Evolutionary conservation across 2,329 filamentous ascomycete species (phyloP).

Genomic region (Aspergillus calidoustus): DNA sequence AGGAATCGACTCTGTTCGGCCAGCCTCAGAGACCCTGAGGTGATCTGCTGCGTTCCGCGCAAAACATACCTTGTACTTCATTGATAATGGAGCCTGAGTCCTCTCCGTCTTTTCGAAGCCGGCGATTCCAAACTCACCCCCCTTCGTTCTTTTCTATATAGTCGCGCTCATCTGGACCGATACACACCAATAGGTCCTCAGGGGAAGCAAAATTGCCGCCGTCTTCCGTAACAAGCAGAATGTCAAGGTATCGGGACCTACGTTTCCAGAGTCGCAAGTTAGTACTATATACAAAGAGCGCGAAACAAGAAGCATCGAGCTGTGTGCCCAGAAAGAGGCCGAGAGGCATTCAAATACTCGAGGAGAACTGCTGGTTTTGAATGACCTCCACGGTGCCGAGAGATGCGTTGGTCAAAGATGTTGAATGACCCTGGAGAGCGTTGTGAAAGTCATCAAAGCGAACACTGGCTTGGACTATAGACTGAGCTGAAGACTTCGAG

Average conservation of each 20-base stretch:
- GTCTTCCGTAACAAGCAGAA: neutral
- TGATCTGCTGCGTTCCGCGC: neutral
- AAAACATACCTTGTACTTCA: conserved; percentile 51
- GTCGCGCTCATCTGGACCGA: neutral
- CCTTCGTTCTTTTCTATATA: neutral
- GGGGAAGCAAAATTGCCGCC: neutral
- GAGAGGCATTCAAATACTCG: neutral
- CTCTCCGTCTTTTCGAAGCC: conserved; percentile 53
- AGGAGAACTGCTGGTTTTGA: neutral
- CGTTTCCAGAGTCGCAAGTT: neutral
- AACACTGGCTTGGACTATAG: neutral
- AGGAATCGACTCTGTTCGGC: neutral
- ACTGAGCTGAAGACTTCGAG: neutral
- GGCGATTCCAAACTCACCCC: conserved; percentile 10
- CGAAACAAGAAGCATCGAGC: neutral
- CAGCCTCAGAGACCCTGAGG: neutral
- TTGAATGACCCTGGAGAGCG: neutral
- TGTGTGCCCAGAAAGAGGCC: neutral
- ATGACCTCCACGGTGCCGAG: neutral
- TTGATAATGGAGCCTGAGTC: conserved; percentile 65
- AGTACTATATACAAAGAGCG: neutral
- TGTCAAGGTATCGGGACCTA: neutral
- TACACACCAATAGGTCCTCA: neutral
- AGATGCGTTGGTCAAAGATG: neutral
- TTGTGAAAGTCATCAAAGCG: neutral